Base-by-base conservation (phyloP, 208 protist species). In the Jaenimonas drosophilae region DNA sequence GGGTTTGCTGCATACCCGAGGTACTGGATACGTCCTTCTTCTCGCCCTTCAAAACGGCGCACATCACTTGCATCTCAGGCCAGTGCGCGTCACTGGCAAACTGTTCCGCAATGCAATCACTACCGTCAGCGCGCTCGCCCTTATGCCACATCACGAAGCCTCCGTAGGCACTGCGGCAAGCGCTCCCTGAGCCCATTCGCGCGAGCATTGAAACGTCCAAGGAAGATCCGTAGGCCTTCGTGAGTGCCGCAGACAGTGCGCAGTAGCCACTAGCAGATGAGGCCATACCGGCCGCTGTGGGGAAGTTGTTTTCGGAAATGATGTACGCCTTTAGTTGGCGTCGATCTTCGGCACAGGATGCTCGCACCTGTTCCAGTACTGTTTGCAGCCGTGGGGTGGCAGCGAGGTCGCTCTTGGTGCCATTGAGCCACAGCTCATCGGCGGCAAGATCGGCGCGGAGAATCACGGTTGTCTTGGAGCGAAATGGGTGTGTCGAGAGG, bases 71-170 rank as follows among this genome's bases (percentile, higher is more conserved):
- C 59, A 95, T 76, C 59, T 93, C 70, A 1, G 78, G 85, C 97
- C 97, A 99, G 73, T 98, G 88, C 24, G 56, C 66, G 37, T 85
- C 88, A 16, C 69, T 39, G 0, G 75, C 73, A 41, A 96, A 85
- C 71, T 98, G 96, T 20, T 74, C 69, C 4, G 96, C 96, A 12
- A 96, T 55, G 55, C 77, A 96, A 61, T 98, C 95, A 0, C 52
- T 69, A 34, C 83, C 83, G 59, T 91, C 80, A 3, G 52, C 39
- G 40, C 76, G 54, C 45, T 62, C 49, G 14, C 97, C 98, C 82
- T 82, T 96, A 37, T 95, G 64, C 98, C 98, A 99, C 42, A 84
- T 77, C 4, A 99, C 98, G 56, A 98, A 99, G 19, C 98, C 98
- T 40, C 97, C 98, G 62, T 93, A 97, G 21, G 98, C 57, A 43